Evolutionary conservation across 2,329 filamentous ascomycete genomes (phyloP), one percentile per base, ranked within the genome.

Genomic region (Hymenoscyphus fructigenus): DNA sequence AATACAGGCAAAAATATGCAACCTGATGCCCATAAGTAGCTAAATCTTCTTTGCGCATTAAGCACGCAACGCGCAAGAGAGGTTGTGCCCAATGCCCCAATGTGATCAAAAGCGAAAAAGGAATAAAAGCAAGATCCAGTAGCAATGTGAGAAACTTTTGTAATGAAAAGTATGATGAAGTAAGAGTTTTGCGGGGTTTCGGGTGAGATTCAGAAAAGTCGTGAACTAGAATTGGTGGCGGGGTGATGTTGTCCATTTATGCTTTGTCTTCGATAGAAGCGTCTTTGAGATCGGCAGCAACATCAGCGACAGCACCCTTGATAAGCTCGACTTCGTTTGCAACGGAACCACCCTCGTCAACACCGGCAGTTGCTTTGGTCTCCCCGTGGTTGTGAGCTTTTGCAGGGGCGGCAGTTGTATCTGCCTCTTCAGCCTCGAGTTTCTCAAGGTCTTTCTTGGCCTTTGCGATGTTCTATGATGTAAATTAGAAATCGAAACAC

Each of bases 371-470:
- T 29, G 71, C 72, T 62, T 75, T 80, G 63, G 81, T 81, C 66
- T 84, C 83, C 50, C 84, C 86, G 61, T 87, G 83, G 64, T 81
- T 80, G 68, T 82, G 78, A 65, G 81, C 78, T 67, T 80, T 83
- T 70, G 77, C 76, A 44, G 76, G 79, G n/a, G 76, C 72, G n/a
- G 80, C 74, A 68, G 83, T 83, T 66, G 66, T 53, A 72, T 64
- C 81, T 62, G 81, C 79, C 74, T 86, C 85, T 69, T 85, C 82
- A 63, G 88, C 88, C 76, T 97, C 94, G 63, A 98, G 86, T 71
- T 89, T 88, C 76, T 93, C 92, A 68, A 99, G 96, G 79, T 97
- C 93, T 79, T 94, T 94, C 83, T 97, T 91, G 67, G 95, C 95
- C 80, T 97, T 97, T 69, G 92, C 91, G 67, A 98, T 90, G 84